Percentiles rank a stretch among this genome's conserved stretches.
Evolutionary conservation across 164 flowering plant species (phyloP).

Genomic region (Euptelea pleiosperma): DNA sequence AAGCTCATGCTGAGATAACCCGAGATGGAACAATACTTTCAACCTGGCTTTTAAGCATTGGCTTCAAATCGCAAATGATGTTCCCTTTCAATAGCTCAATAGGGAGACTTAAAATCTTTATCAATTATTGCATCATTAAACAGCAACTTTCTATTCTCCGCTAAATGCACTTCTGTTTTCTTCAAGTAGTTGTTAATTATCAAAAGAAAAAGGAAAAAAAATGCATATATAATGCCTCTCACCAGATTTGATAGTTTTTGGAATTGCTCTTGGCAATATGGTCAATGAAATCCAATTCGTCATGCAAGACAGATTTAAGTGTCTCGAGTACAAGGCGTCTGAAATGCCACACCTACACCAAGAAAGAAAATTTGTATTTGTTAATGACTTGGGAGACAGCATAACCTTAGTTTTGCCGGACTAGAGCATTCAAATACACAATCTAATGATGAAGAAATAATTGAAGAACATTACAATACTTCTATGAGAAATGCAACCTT

Average conservation of each 20-base stretch:
- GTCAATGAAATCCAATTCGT: conserved; percentile 64
- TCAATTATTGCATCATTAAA: no score
- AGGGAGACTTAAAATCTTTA: no score
- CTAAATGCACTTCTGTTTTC: no score
- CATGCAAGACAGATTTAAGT: conserved; percentile 48
- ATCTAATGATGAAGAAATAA: no score
- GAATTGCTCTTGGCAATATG: conserved; percentile 52
- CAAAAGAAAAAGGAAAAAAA: neutral
- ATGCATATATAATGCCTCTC: conserved; percentile 14
- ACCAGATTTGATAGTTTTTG: conserved; percentile 97
- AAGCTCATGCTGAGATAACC: no score
- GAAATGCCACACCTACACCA: conserved; percentile 88
- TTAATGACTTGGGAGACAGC: neutral
- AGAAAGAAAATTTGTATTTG: neutral
- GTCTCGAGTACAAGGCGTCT: conserved; percentile 78
- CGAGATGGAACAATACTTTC: no score
- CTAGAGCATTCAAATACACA: neutral
- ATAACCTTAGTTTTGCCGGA: neutral
- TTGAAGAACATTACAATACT: no score
- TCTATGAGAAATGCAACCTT: neutral
- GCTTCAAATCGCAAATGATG: no score
- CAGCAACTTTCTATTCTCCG: no score
- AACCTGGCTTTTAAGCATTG: no score
- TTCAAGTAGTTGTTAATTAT: neutral
- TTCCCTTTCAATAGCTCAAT: no score